A percentile compares a stretch with the other conserved stretches of the same genome.
These are phyloP conservation scores for Phytophthora citrophthora DNA, from an alignment of 352 stramenopile genomes.

Conservation along the genomic window DNA sequence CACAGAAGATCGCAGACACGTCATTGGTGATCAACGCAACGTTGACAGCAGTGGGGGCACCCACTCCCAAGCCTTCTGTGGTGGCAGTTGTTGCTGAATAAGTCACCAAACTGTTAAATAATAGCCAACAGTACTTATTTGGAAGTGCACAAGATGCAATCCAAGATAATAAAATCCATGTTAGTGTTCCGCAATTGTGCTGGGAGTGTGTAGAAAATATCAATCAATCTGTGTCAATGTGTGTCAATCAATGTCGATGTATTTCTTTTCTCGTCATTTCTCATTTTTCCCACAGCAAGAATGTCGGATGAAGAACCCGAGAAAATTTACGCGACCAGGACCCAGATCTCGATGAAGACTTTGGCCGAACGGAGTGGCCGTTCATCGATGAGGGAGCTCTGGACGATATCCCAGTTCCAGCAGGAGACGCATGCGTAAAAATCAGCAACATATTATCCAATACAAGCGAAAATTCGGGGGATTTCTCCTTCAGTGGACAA, in stretches of 20 bases:
- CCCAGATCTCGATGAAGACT: slow-evolving; percentile 2
- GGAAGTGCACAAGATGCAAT: no score
- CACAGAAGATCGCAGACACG: slow-evolving; percentile 38
- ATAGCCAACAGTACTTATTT: no score
- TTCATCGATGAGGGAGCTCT: not conserved
- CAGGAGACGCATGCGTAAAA: not conserved
- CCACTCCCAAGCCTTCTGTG: slow-evolving; percentile 24
- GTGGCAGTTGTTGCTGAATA: slow-evolving; percentile 18
- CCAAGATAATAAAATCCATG: no score
- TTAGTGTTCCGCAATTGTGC: no score
- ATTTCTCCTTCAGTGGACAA: no score
- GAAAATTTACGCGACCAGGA: not conserved
- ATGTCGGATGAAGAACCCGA: no score
- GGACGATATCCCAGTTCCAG: not conserved
- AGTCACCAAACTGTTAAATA: not conserved
- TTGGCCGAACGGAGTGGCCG: not conserved
- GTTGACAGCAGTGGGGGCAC: slow-evolving; percentile 29
- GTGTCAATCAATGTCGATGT: no score
- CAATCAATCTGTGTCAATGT: no score
- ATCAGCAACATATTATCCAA: no score
- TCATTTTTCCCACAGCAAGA: not conserved
- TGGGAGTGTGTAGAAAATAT: no score
- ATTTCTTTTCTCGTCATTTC: no score
- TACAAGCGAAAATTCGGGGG: no score
- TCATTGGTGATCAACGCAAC: slow-evolving; percentile 55